Evolutionary conservation across 179 eudicot species (phyloP).

Genomic region (Silene noctiflora): DNA sequence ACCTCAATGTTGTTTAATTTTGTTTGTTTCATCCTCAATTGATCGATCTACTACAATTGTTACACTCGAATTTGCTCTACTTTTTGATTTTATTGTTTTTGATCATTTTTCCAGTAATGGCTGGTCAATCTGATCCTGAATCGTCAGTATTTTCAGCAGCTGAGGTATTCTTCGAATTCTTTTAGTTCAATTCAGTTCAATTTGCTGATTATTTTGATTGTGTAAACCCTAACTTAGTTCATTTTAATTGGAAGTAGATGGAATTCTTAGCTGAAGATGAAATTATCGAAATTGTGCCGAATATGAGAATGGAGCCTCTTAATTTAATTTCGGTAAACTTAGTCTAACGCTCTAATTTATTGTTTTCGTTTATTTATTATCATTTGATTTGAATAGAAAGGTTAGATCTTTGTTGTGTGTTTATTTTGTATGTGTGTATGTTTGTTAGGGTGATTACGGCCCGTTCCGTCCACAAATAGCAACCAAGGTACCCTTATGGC

Average conservation of each 20-base stretch:
- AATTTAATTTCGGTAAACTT: conserved; percentile 60
- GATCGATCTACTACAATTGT: not conserved
- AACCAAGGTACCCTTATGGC: conserved; percentile 77
- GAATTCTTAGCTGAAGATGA: conserved; percentile 94
- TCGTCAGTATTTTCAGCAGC: conserved; percentile 57
- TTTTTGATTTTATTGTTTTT: not conserved
- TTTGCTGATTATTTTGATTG: not conserved
- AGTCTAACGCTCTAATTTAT: not conserved
- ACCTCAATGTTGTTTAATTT: not conserved
- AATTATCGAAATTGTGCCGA: conserved; percentile 72
- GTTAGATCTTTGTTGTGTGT: not conserved
- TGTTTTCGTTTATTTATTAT: no score
- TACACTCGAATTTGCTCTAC: not conserved
- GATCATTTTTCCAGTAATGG: conserved; percentile 32
- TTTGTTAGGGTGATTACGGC: conserved; percentile 79
- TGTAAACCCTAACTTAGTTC: conserved; percentile 8
- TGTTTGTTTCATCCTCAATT: no score
- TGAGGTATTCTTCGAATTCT: conserved; percentile 39
- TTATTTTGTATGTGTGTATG: not conserved
- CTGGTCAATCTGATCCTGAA: conserved; percentile 52
- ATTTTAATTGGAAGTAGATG: conserved; percentile 37
- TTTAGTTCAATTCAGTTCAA: not conserved
- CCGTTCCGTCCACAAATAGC: conserved; percentile 82
- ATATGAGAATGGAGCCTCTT: conserved; percentile 81
- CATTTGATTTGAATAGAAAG: not conserved